Conservation (phyloP, 495 filamentous ascomycete species). For the Penicillium argentinense region DNA sequence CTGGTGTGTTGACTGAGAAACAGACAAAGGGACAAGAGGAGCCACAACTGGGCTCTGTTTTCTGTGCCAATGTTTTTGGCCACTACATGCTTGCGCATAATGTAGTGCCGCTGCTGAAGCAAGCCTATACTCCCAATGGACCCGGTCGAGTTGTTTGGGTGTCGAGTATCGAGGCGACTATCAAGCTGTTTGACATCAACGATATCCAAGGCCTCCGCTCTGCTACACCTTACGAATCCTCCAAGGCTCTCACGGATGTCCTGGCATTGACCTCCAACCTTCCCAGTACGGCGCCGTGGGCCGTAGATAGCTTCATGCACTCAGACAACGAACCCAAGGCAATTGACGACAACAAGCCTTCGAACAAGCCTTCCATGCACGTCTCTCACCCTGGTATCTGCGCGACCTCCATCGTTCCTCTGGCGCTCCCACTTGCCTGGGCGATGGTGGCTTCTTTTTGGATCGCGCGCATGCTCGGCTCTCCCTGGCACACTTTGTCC, state of each 20-base stretch:
- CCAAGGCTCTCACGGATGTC: constrained; percentile 83
- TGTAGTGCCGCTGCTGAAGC: constrained; percentile 67
- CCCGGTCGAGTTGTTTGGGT: constrained; percentile 80
- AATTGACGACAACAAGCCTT: constrained; percentile 1
- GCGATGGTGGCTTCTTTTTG: constrained; percentile 66
- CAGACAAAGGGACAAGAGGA: constrained; percentile 39
- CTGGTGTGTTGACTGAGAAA: constrained; percentile 53
- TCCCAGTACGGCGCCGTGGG: constrained; percentile 58
- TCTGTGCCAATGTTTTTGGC: constrained; percentile 90
- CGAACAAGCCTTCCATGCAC: constrained; percentile 60
- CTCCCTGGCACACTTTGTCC: constrained; percentile 78
- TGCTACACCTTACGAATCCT: constrained; percentile 70
- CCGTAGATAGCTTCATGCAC: constrained; percentile 50
- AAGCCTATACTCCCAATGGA: constrained; percentile 39
- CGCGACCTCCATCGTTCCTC: constrained; percentile 72
- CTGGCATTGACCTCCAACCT: constrained; percentile 72
- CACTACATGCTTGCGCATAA: constrained; percentile 89
- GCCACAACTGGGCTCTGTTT: constrained; percentile 71
- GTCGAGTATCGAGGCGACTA: constrained; percentile 70
- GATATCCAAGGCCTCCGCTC: constrained; percentile 77
- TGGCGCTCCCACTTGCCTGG: constrained; percentile 63
- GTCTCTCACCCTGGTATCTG: constrained; percentile 86
- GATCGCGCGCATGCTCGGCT: constrained; percentile 74
- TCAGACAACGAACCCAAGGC: constrained; percentile 16
- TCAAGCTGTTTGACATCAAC: constrained; percentile 52